These are phyloP conservation scores for Claviceps citrina DNA, from an alignment of 2,329 filamentous ascomycete species.

Conservation along the genomic window DNA sequence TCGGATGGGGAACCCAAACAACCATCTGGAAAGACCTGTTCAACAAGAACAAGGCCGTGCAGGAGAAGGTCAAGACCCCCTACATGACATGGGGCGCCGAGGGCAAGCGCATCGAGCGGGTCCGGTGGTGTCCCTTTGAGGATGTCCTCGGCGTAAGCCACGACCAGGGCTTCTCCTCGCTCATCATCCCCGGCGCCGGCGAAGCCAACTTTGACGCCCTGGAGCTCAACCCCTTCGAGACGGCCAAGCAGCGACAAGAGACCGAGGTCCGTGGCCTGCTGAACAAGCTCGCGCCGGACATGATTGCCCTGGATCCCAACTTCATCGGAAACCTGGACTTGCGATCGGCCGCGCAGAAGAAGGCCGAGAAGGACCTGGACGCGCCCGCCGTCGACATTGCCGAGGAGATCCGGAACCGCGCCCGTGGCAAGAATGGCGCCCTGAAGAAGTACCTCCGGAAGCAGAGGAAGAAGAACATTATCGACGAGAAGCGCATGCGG, in stretches of 20 bases:
- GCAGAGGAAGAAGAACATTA: conserved; percentile 81
- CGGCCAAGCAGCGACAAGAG: conserved; percentile 80
- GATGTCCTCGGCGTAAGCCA: conserved; percentile 81
- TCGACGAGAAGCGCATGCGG: conserved; percentile 84
- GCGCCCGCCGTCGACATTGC: conserved; percentile 41
- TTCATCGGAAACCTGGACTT: conserved; percentile 81
- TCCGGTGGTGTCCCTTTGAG: conserved; percentile 88
- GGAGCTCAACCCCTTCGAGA: conserved; percentile 92
- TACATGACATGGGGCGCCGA: conserved; percentile 92
- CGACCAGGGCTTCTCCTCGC: conserved; percentile 70
- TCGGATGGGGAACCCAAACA: conserved; percentile 79
- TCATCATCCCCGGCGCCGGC: conserved; percentile 86
- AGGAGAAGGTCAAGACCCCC: conserved; percentile 67
- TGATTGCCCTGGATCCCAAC: conserved; percentile 89
- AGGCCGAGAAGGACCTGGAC: conserved; percentile 68
- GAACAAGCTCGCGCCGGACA: conserved; percentile 90
- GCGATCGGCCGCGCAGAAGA: conserved; percentile 60
- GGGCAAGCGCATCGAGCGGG: conserved; percentile 61
- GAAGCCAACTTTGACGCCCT: conserved; percentile 93
- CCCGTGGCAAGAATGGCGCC: conserved; percentile 77
- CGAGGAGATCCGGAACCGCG: conserved; percentile 57
- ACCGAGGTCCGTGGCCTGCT: conserved; percentile 76
- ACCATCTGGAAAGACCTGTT: conserved; percentile 88
- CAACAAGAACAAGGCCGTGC: conserved; percentile 52
- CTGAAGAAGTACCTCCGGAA: conserved; percentile 80